phyloP scores from a whole-genome alignment of 2,329 filamentous ascomycete species.

The Fusarium sp. region DNA sequence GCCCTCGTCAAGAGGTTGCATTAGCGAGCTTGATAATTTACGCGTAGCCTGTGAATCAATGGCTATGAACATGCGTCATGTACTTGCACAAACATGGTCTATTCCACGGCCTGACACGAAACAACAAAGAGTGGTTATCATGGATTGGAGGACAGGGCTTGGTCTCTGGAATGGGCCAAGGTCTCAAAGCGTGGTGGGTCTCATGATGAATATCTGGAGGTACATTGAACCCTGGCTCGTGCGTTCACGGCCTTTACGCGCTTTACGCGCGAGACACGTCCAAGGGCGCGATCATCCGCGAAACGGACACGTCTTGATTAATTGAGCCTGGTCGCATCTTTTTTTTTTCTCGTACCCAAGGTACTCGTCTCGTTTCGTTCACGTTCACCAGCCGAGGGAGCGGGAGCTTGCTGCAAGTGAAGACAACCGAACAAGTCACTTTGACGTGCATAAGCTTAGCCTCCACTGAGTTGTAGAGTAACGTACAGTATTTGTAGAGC shows the following conservation, averaged over 20 bases:
- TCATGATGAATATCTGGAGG: not conserved
- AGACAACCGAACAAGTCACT: slow-evolving; percentile 38
- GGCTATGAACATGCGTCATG: slow-evolving; percentile 9
- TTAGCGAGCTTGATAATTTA: slow-evolving; percentile 28
- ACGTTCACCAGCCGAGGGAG: slow-evolving; percentile 25
- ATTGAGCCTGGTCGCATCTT: slow-evolving; percentile 46
- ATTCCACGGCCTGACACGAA: slow-evolving; percentile 12
- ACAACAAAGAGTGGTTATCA: slow-evolving; percentile 1
- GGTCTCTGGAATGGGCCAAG: slow-evolving; percentile 13
- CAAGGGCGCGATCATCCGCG: slow-evolving; percentile 53
- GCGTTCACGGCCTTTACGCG: slow-evolving; percentile 42
- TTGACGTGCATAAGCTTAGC: slow-evolving; percentile 38
- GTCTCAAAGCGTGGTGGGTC: slow-evolving; percentile 11
- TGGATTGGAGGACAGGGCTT: not conserved
- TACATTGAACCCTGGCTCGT: slow-evolving; percentile 24
- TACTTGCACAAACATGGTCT: slow-evolving; percentile 4
- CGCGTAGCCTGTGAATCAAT: slow-evolving; percentile 21
- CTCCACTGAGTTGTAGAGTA: not conserved
- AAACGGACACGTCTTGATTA: slow-evolving; percentile 58
- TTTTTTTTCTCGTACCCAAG: slow-evolving; percentile 1
- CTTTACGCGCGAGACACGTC: slow-evolving; percentile 45
- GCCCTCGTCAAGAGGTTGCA: slow-evolving; percentile 40
- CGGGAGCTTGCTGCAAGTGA: slow-evolving; percentile 34
- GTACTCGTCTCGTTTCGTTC: slow-evolving; percentile 1
- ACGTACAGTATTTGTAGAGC: not conserved